A percentile compares a stretch with the other conserved stretches of the same genome.
phyloP scores from a whole-genome alignment of 2,329 filamentous ascomycete species.

The Aspergillus brunneoviolaceus region DNA sequence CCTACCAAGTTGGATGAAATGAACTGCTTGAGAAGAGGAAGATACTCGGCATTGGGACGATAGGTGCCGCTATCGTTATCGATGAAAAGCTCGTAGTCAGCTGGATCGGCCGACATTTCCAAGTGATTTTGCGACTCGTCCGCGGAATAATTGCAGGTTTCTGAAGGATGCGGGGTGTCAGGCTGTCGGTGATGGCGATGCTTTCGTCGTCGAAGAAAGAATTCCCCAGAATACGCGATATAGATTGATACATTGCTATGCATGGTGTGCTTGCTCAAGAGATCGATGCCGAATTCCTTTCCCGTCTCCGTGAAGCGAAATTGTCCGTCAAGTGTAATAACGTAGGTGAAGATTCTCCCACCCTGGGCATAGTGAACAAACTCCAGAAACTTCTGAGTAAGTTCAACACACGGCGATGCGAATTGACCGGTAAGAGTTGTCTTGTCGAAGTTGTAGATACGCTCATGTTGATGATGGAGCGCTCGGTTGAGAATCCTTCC shows the following conservation, averaged over 20 bases:
- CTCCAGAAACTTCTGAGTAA: constrained; percentile 77
- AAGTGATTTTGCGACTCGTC: constrained; percentile 39
- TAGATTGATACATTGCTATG: constrained; percentile 90
- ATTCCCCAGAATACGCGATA: constrained; percentile 89
- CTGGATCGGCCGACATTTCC: constrained; percentile 53
- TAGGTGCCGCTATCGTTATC: constrained; percentile 97
- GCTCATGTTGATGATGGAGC: constrained; percentile 83
- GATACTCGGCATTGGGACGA: constrained; percentile 73
- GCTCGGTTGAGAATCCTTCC: constrained; percentile 80
- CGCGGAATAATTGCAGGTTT: constrained; percentile 29
- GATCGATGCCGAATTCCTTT: constrained; percentile 90
- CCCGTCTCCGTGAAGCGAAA: constrained; percentile 93
- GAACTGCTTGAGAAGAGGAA: constrained; percentile 70
- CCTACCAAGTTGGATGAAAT: constrained; percentile 73
- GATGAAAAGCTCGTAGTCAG: constrained; percentile 79
- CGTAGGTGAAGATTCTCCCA: constrained; percentile 85
- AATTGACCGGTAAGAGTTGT: constrained; percentile 72
- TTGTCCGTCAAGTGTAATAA: constrained; percentile 81
- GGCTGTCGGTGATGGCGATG: constrained; percentile 43
- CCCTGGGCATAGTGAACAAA: constrained; percentile 85
- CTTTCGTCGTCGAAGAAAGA: constrained; percentile 74
- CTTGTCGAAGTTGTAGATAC: constrained; percentile 84
- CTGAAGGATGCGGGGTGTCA: constrained; percentile 33
- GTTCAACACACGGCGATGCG: constrained; percentile 64
- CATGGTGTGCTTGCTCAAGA: constrained; percentile 95